Percentiles rank a stretch among this genome's conserved stretches.
Evolutionary conservation across 179 eudicot species (phyloP).

Genomic region (Sideroxylon spinosum): DNA sequence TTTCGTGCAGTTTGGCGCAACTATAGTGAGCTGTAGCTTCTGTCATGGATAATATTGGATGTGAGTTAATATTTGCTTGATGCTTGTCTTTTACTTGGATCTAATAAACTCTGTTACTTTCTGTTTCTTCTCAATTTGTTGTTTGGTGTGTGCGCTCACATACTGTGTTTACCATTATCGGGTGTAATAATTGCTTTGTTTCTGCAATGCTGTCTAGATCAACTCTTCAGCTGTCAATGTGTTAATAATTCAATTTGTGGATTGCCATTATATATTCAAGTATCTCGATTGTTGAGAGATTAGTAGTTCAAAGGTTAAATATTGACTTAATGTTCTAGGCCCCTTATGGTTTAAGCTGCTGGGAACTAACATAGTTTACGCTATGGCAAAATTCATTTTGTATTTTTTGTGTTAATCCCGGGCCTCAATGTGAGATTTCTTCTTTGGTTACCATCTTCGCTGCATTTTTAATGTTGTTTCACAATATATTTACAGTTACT

Average conservation of each 20-base stretch:
- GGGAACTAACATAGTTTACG: background rate
- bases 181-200: background rate
- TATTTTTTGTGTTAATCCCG: background rate
- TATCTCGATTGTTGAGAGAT: background rate
- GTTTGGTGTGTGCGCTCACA: background rate
- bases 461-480: background rate
- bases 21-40: conserved; percentile 74
- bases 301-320: too few relatives aligned
- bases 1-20: conserved; percentile 96
- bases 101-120: background rate
- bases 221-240: background rate
- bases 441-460: background rate
- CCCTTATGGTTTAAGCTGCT: too few relatives aligned
- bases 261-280: background rate
- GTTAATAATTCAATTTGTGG: background rate
- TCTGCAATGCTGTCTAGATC: background rate
- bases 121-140: background rate
- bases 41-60: conserved; percentile 6
- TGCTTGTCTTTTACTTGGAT: background rate
- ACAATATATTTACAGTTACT: background rate
- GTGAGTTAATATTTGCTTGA: background rate
- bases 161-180: background rate
- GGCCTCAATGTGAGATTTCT: background rate
- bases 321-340: too few relatives aligned
- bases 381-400: background rate